These are phyloP conservation scores for Entamoeba dispar DNA, from an alignment of 208 protist species.

Conservation along the genomic window DNA sequence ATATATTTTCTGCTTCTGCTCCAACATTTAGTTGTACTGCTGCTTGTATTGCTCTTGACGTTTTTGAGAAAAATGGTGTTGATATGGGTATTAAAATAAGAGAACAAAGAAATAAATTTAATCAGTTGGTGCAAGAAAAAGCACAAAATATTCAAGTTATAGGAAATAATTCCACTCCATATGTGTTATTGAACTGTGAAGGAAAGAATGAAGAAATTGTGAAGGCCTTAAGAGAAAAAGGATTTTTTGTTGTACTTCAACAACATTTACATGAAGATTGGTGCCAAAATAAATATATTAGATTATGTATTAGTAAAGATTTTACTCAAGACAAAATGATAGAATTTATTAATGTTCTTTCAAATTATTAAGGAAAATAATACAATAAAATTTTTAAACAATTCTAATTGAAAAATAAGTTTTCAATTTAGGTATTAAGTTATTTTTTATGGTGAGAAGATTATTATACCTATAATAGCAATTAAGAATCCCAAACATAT, in stretches of 20 bases:
- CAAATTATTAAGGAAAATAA: not conserved
- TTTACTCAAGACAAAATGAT: not conserved
- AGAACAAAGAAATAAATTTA: not conserved
- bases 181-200: not conserved
- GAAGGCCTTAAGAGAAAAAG: not conserved
- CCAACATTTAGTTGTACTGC: slow-evolving; percentile 66
- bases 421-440: too few relatives aligned
- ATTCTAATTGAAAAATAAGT: too few relatives aligned
- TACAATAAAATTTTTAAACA: too few relatives aligned
- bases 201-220: not conserved
- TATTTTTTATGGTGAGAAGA: too few relatives aligned
- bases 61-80: slow-evolving; percentile 12
- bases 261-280: not conserved
- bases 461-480: too few relatives aligned
- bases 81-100: not conserved
- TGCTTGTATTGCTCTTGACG: slow-evolving; percentile 45
- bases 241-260: not conserved
- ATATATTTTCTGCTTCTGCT: slow-evolving; percentile 80
- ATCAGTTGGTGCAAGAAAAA: not conserved
- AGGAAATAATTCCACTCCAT: not conserved
- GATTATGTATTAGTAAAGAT: not conserved
- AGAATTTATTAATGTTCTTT: not conserved
- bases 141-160: not conserved
- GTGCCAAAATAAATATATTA: not conserved
- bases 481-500: too few relatives aligned